A percentile compares a stretch with the other conserved stretches of the same genome.
Evolutionary conservation across 345 rosid genomes (phyloP).

Genomic region (Eucalyptus tenuipes): DNA sequence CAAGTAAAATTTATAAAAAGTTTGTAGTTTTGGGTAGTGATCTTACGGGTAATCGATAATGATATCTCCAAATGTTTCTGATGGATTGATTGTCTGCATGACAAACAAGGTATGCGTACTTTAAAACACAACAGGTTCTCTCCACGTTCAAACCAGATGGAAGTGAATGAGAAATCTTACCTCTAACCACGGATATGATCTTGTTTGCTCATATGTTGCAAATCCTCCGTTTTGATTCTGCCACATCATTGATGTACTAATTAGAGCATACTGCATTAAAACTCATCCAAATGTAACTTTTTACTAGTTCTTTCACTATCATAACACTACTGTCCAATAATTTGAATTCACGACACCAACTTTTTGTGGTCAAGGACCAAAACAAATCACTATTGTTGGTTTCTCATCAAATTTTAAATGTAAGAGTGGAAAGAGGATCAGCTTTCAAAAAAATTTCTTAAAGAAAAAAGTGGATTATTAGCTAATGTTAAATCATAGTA

Average conservation of each 20-base stretch:
- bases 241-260: background rate
- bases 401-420: background rate
- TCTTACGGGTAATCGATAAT: slow-evolving; percentile 63
- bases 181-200: slow-evolving; percentile 69
- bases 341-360: background rate
- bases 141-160: background rate
- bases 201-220: slow-evolving; percentile 60
- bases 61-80: slow-evolving; percentile 53
- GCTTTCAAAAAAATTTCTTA: background rate
- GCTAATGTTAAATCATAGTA: background rate
- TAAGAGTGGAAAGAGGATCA: background rate
- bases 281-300: background rate
- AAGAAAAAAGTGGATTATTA: background rate
- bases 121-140: background rate
- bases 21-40: background rate
- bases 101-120: background rate
- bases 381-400: background rate
- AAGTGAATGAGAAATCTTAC: background rate
- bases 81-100: slow-evolving; percentile 1
- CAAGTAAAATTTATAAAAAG: background rate
- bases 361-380: background rate
- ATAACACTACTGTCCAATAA: background rate
- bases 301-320: background rate
- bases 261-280: background rate
- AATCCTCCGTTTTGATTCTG: slow-evolving; percentile 62